A percentile compares a stretch with the other conserved stretches of the same genome.
phyloP scores from a whole-genome alignment of 257 asterid species.

The Capsicum baccatum region DNA sequence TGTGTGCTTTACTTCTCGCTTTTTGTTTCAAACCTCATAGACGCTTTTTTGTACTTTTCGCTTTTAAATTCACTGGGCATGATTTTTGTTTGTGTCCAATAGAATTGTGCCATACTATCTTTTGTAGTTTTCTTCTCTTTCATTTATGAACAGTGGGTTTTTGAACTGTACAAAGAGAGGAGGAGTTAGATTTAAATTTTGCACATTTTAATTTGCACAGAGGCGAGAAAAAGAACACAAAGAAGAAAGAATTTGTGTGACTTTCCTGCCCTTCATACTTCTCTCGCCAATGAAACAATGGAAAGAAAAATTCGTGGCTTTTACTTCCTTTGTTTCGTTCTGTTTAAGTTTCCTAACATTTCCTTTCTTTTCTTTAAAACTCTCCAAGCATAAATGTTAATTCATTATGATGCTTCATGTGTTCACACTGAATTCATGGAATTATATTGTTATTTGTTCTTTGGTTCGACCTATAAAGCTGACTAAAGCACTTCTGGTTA shows the following conservation, averaged over 20 bases:
- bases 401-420: conserved; percentile 7
- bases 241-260: conserved; percentile 4
- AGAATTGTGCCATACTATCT: not conserved
- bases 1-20: not conserved
- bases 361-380: not conserved
- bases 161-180: conserved; percentile 3
- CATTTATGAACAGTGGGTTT: conserved; percentile 3
- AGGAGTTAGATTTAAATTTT: not conserved
- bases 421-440: not conserved
- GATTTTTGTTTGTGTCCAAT: not conserved
- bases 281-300: conserved; percentile 3
- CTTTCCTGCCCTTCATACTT: not conserved
- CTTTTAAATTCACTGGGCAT: not conserved
- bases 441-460: not conserved
- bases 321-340: not conserved
- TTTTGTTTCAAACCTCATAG: not conserved
- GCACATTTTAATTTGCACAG: not conserved
- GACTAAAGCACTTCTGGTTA: not conserved
- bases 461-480: not conserved
- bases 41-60: not conserved
- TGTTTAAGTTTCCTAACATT: not conserved
- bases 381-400: not conserved
- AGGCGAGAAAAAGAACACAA: not conserved
- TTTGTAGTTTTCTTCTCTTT: not conserved
- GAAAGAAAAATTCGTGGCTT: not conserved